Percentiles rank a stretch among this genome's conserved stretches.
phyloP scores from a whole-genome alignment of 345 rosid species.

The Gossypium arboreum region DNA sequence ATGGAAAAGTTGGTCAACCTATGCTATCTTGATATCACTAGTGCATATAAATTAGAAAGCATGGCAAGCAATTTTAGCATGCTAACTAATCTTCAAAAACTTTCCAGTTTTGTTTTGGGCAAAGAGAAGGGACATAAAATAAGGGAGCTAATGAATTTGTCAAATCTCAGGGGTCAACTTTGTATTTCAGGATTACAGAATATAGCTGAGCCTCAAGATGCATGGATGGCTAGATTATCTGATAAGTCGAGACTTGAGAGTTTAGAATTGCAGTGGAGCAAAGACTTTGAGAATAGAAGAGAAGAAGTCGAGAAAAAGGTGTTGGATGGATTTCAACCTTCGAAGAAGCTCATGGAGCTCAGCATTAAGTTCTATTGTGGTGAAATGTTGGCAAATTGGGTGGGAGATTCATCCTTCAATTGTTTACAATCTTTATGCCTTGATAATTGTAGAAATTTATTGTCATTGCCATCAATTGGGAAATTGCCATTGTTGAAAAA shows the following conservation, averaged over 20 bases:
- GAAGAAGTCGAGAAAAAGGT: neutral
- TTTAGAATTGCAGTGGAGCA: neutral
- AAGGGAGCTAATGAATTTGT: neutral
- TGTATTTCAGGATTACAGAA: neutral
- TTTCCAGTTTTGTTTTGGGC: neutral
- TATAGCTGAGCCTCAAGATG: neutral
- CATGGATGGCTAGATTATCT: neutral
- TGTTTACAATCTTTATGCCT: neutral
- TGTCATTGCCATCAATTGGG: neutral
- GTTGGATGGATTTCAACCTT: neutral
- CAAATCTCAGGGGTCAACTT: neutral
- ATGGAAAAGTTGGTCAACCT: constrained; percentile 1
- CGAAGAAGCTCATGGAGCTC: neutral
- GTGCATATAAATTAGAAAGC: neutral
- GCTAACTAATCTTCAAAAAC: neutral
- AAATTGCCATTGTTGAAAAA: neutral
- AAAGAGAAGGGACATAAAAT: neutral
- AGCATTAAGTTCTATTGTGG: neutral
- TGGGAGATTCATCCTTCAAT: neutral
- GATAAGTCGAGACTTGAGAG: neutral
- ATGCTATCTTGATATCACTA: neutral
- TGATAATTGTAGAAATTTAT: neutral
- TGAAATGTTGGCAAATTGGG: neutral
- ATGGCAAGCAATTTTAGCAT: neutral
- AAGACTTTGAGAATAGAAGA: too few species aligned